These are phyloP conservation scores for Evernia prunastri DNA, from an alignment of 495 filamentous ascomycete species.

Conservation along the genomic window DNA sequence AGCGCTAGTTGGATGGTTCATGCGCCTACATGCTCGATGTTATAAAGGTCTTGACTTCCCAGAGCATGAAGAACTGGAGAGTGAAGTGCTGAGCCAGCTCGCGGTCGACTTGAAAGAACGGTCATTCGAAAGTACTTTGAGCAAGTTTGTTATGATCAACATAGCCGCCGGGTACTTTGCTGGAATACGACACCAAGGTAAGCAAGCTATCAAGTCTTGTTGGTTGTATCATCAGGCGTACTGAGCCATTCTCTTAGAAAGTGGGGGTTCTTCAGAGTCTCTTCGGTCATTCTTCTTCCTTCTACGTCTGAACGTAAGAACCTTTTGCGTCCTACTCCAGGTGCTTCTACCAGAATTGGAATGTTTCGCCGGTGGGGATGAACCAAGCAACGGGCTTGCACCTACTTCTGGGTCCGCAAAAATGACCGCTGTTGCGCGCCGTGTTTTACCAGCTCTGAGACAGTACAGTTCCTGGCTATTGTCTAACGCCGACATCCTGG, in stretches of 20 bases:
- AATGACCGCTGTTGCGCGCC: constrained; percentile 55
- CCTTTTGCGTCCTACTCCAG: constrained; percentile 69
- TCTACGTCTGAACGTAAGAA: constrained; percentile 74
- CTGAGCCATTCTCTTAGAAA: constrained; percentile 27
- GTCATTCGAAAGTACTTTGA: constrained; percentile 56
- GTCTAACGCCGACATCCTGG: constrained; percentile 43
- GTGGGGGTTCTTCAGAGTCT: constrained; percentile 32
- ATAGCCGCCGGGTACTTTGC: constrained; percentile 75
- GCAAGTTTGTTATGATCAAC: constrained; percentile 79
- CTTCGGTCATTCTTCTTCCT: constrained; percentile 62
- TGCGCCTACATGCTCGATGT: constrained; percentile 79
- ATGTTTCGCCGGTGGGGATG: constrained; percentile 46
- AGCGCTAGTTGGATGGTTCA: constrained; percentile 70
- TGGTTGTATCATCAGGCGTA: constrained; percentile 3
- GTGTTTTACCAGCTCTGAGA: constrained; percentile 62
- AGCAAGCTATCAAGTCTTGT: constrained; percentile 34
- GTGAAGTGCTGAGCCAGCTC: constrained; percentile 72
- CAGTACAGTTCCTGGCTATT: constrained; percentile 70
- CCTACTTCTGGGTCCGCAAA: constrained; percentile 32
- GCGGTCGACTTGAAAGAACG: constrained; percentile 65
- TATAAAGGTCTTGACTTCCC: constrained; percentile 65
- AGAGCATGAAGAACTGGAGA: constrained; percentile 77
- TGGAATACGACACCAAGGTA: constrained; percentile 54
- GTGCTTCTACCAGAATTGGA: constrained; percentile 63
- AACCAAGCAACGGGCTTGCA: constrained; percentile 30